Evolutionary conservation across 306 rosid genomes (phyloP).

Genomic region (Corylus americana): DNA sequence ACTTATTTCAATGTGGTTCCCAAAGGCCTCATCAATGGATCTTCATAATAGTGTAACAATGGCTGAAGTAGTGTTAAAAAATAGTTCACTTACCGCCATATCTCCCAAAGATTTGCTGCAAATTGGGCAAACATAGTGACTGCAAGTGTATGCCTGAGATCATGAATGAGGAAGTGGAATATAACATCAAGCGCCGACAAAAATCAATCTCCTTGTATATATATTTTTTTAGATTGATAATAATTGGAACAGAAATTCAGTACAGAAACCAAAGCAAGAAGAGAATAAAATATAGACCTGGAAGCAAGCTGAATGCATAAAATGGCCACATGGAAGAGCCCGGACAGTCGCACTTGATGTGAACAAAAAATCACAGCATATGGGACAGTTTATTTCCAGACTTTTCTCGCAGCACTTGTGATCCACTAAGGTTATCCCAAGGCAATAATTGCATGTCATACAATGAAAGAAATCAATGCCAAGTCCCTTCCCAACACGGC

Average conservation of each 20-base stretch:
- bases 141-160: slow-evolving; percentile 35
- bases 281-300: slow-evolving; percentile 44
- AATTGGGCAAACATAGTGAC: slow-evolving; percentile 37
- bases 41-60: background rate
- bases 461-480: slow-evolving; percentile 71
- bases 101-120: slow-evolving; percentile 39
- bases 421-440: slow-evolving; percentile 57
- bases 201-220: background rate
- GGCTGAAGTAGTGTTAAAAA: background rate
- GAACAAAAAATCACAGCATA: slow-evolving; percentile 73
- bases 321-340: slow-evolving; percentile 77
- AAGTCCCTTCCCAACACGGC: slow-evolving; percentile 75
- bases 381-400: slow-evolving; percentile 72
- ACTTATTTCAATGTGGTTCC: background rate
- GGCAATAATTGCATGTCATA: slow-evolving; percentile 79
- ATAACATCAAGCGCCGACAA: background rate
- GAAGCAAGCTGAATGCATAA: slow-evolving; percentile 84
- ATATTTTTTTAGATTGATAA: background rate
- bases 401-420: slow-evolving; percentile 72
- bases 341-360: slow-evolving; percentile 72
- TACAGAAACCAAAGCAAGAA: slow-evolving; percentile 6
- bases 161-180: background rate
- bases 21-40: background rate
- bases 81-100: slow-evolving; percentile 30
- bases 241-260: background rate